Percentiles rank a stretch among this genome's conserved stretches.
Evolutionary conservation across 108 stramenopile species (phyloP).

Genomic region (Cyclotella atomus): DNA sequence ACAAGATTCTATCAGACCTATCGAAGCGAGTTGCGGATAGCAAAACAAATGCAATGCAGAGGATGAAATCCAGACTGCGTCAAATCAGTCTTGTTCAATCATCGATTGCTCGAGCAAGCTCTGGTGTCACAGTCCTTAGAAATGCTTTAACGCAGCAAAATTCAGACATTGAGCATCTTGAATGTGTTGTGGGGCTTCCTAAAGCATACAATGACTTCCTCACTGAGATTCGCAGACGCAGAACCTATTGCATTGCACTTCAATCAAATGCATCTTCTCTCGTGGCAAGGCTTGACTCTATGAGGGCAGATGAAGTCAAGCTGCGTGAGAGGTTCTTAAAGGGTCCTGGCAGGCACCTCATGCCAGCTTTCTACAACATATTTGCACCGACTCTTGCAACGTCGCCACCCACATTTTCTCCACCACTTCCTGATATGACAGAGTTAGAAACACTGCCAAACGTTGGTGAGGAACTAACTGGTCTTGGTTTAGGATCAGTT

Average conservation of each 20-base stretch:
- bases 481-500: slow-evolving; percentile 16
- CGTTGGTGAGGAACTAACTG: slow-evolving; percentile 47
- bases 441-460: slow-evolving; percentile 78
- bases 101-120: slow-evolving; percentile 71
- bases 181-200: slow-evolving; percentile 76
- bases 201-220: slow-evolving; percentile 73
- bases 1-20: slow-evolving; percentile 56
- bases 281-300: slow-evolving; percentile 75
- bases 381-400: slow-evolving; percentile 85
- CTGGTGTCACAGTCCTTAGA: slow-evolving; percentile 69
- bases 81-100: slow-evolving; percentile 82
- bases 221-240: slow-evolving; percentile 65
- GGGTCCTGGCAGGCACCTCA: slow-evolving; percentile 78
- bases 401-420: slow-evolving; percentile 82
- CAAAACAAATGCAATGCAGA: slow-evolving; percentile 77
- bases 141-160: slow-evolving; percentile 71
- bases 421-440: slow-evolving; percentile 74
- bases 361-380: slow-evolving; percentile 88
- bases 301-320: slow-evolving; percentile 81
- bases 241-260: slow-evolving; percentile 81
- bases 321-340: slow-evolving; percentile 80
- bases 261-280: slow-evolving; percentile 65
- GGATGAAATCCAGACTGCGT: slow-evolving; percentile 79
- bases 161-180: slow-evolving; percentile 78
- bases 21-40: slow-evolving; percentile 74